Base-by-base conservation (phyloP, 1,284 basidiomycete genomes). In the Ceratobasidium sp. region DNA sequence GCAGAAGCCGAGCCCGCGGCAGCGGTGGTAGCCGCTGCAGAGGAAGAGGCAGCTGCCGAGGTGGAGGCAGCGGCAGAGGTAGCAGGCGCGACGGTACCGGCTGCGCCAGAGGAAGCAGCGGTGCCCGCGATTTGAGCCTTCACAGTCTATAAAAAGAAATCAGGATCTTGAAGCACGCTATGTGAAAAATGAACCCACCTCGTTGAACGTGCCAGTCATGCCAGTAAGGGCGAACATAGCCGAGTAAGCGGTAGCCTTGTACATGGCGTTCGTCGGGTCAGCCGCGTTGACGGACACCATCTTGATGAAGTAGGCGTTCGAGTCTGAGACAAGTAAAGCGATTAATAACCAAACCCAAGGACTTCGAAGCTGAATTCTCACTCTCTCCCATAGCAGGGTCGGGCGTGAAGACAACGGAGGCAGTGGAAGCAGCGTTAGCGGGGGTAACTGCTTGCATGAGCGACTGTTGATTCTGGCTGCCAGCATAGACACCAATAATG, bases 231-330 rank as follows among this genome's bases (percentile, higher is more conserved):
- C 56, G 79, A 86, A 86, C 74, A 82, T 82, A 27, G 84, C 82
- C 22, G 84, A 84, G 81, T 83, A 86, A 31, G 83, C 82, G 75
- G 82, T 79, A 78, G 85, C 83, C 19, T 79, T 80, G 74, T 81
- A 82, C 50, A 80, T 78, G 44, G 81, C 78, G 11, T 77, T 76
- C 22, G 77, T 45, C 4, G 67, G 66, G 77, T 81, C 79, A 66
- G 80, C 79, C n/a, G 80, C 62, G 24, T 66, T 73, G 63, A 79
- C 67, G 7, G 82, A 80, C 22, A 81, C 80, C 79, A 83, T 82
- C 71, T 82, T 79, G 73, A 76, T 73, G 50, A 76, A 76, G 74
- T 77, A 79, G 63, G 65, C 65, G 36, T 66, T 54, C 53, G 73
- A 76, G 66, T 79, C 36, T 41, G 36, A 11, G 11, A 41, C 4